These are phyloP conservation scores for Fusarium continuum DNA, from an alignment of 2,329 filamentous ascomycete genomes.

Conservation along the genomic window DNA sequence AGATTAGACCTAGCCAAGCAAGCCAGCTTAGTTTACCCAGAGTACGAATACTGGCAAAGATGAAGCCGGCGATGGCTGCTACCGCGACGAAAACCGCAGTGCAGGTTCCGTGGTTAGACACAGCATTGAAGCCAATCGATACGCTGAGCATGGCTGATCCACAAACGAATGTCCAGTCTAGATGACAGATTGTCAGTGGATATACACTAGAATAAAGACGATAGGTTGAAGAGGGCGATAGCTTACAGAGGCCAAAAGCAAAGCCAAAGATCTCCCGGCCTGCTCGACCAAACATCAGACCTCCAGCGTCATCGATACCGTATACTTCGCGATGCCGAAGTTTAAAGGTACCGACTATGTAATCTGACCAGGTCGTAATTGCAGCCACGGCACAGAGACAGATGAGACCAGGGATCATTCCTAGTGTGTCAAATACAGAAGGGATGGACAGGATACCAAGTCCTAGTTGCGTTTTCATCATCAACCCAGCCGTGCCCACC, in stretches of 20 bases:
- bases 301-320: constrained; percentile 62
- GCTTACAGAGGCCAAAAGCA: constrained; percentile 49
- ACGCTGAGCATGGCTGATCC: constrained; percentile 38
- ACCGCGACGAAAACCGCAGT: constrained; percentile 52
- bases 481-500: constrained; percentile 54
- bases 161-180: constrained; percentile 14
- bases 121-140: constrained; percentile 52
- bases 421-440: constrained; percentile 54
- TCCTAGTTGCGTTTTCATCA: constrained; percentile 59
- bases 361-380: constrained; percentile 61
- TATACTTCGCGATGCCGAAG: constrained; percentile 60
- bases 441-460: constrained; percentile 59
- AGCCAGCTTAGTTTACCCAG: constrained; percentile 47
- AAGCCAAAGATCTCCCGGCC: constrained; percentile 55
- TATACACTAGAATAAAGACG: too few relatives aligned
- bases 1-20: constrained; percentile 40
- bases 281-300: constrained; percentile 56
- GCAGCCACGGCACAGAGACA: constrained; percentile 51
- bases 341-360: constrained; percentile 61
- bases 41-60: constrained; percentile 47
- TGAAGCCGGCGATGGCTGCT: constrained; percentile 42
- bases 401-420: constrained; percentile 59
- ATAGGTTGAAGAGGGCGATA: too few relatives aligned
- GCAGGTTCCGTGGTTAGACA: constrained; percentile 51
- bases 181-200: fast-evolving